Conservation (phyloP, 106 monocot species). For the Cymbidium sinense region DNA sequence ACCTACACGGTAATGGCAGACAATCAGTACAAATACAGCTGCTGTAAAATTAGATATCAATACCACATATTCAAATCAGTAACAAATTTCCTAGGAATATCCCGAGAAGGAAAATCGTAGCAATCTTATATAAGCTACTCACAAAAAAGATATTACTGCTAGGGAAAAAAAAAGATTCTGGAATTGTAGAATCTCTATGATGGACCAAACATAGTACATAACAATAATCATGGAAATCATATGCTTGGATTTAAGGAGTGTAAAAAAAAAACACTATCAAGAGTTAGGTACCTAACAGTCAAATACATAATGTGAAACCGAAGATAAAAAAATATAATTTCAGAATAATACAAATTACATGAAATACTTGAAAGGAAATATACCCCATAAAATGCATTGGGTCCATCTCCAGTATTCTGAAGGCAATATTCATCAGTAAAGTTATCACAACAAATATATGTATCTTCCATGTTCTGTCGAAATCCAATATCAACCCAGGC, state of each 20-base stretch:
- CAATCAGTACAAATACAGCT: not conserved
- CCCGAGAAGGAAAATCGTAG: not conserved
- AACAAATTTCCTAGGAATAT: not conserved
- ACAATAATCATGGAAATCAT: not conserved
- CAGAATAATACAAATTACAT: too few species aligned
- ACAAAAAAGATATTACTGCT: not conserved
- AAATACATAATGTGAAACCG: not conserved
- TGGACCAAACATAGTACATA: not conserved
- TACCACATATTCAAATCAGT: not conserved
- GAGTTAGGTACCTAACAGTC: not conserved
- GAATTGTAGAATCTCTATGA: not conserved
- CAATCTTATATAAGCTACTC: not conserved
- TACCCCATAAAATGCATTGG: slow-evolving; percentile 87
- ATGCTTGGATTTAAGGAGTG: not conserved
- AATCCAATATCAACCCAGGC: slow-evolving; percentile 77
- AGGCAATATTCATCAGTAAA: slow-evolving; percentile 42
- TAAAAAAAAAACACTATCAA: not conserved
- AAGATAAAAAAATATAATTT: not conserved
- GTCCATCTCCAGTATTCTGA: slow-evolving; percentile 37
- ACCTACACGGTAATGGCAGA: not conserved
- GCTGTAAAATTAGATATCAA: not conserved
- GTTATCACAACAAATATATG: slow-evolving; percentile 66
- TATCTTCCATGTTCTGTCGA: slow-evolving; percentile 77
- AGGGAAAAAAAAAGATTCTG: not conserved
- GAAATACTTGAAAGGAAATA: slow-evolving; percentile 1